Base-by-base conservation (phyloP, 1,284 basidiomycete species). In the Marasmius oreades region DNA sequence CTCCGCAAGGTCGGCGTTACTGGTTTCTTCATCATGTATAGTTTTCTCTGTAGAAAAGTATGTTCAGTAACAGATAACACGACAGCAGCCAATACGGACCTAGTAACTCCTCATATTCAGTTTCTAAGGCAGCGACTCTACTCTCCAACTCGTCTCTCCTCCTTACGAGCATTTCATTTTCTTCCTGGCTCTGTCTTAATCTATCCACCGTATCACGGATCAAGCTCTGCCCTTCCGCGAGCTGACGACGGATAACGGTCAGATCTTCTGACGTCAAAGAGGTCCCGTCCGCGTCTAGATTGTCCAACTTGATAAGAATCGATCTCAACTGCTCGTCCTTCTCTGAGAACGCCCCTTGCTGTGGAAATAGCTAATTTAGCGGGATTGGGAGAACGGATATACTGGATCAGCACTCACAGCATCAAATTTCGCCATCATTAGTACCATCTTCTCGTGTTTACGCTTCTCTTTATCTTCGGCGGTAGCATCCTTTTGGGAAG, bases 361-460 rank as follows among this genome's bases (percentile, higher is more conserved):
- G 64, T 63, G 69, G 53, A 50, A 52, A 46, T 50, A 33, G 51
- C 22, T 24, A 24, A 14, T 16, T 51, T n/a, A 52, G 56, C 45
- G 57, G 52, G 55, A 43, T 54, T 46, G 54, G 51, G 39, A 51
- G 52, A 62, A 34, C 37, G 47, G 52, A 47, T 55, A 45, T 52
- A 36, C 55, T 51, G 39, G 57, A 64, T n/a, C n/a, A 58, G 53
- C 52, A 69, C 87, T 68, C 66, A 95, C 94, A 64, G 90, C 85
- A 76, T 95, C 95, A 67, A 99, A 97, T 73, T 97, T 96, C 60
- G 95, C 93, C 95, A 99, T 98, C 94, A 99, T 97, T 63, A 96
- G 80, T n/a, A 93, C 95, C 90, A 99, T 94, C 82, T 97, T 97
- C 77, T 98, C 96, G 67, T 97, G 95, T 75, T 98, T 99, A 72